Evolutionary conservation across 2,329 filamentous ascomycete genomes (phyloP).

Genomic region (Phaeosphaeriaceae sp.): DNA sequence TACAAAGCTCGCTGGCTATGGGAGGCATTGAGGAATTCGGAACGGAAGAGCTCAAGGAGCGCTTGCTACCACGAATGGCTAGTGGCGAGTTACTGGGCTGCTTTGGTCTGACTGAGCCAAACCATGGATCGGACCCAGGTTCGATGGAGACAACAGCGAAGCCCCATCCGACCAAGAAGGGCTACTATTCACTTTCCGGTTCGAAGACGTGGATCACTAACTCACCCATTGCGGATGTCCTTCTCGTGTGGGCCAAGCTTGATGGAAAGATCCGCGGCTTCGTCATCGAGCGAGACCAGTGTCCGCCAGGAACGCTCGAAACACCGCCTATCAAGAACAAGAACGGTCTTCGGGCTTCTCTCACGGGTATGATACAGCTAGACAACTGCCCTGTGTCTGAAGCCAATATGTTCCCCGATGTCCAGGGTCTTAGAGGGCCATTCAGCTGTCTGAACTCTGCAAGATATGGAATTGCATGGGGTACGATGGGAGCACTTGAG

Average conservation of each 20-base stretch:
- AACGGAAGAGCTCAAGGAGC: constrained; percentile 85
- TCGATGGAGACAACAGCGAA: constrained; percentile 90
- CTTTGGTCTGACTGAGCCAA: constrained; percentile 90
- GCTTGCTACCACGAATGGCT: constrained; percentile 79
- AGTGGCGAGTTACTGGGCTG: constrained; percentile 83
- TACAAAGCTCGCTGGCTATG: constrained; percentile 93
- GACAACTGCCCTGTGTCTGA: constrained; percentile 87
- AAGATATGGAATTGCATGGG: constrained; percentile 90
- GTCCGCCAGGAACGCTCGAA: constrained; percentile 85
- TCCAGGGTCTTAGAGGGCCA: constrained; percentile 86
- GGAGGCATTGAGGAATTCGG: constrained; percentile 89
- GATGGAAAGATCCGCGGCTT: constrained; percentile 95
- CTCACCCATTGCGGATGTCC: constrained; percentile 83
- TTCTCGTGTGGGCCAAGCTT: constrained; percentile 92
- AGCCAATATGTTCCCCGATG: constrained; percentile 91
- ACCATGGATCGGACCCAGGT: constrained; percentile 90
- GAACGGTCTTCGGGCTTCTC: constrained; percentile 88
- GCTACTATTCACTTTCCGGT: constrained; percentile 79
- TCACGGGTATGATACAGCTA: constrained; percentile 98
- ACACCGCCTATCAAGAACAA: constrained; percentile 95
- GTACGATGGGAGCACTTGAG: constrained; percentile 91
- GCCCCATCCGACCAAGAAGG: constrained; percentile 82
- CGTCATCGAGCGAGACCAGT: constrained; percentile 82
- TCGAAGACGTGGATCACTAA: constrained; percentile 97
- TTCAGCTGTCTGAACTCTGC: constrained; percentile 96